Conservation (phyloP, 2,329 filamentous ascomycete species). For the Phaeosphaeriaceae sp. region DNA sequence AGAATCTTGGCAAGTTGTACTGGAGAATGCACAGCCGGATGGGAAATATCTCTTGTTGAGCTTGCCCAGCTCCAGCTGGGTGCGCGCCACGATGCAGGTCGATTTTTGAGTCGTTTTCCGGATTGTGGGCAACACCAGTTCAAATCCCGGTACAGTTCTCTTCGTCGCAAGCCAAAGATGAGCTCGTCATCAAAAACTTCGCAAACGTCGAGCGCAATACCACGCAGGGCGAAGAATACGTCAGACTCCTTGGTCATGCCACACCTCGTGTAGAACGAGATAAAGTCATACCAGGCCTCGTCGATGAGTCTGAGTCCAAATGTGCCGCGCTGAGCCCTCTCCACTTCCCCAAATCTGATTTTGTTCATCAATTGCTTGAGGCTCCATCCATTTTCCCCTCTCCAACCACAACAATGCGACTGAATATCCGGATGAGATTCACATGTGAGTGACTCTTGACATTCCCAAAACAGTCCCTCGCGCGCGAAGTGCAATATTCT, state of each 20-base stretch:
- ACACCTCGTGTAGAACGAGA: conserved; percentile 1
- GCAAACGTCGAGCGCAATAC: conserved; percentile 4
- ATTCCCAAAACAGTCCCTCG: conserved; percentile 19
- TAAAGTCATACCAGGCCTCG: not conserved
- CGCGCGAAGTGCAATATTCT: conserved; percentile 20
- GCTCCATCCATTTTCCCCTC: not conserved
- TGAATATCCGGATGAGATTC: not conserved
- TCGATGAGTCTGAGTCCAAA: not conserved
- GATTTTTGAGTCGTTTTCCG: not conserved
- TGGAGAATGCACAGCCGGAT: not conserved
- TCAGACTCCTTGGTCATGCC: conserved; percentile 10
- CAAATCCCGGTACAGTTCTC: not conserved
- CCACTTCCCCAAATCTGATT: not conserved
- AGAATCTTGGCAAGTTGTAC: not conserved
- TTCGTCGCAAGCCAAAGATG: conserved; percentile 13
- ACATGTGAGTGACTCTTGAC: conserved; percentile 1
- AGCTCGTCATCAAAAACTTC: conserved; percentile 1
- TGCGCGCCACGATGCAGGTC: not conserved
- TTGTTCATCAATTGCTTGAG: not conserved
- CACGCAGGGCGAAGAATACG: conserved; percentile 11
- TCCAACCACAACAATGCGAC: not conserved
- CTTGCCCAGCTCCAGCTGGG: conserved; percentile 5
- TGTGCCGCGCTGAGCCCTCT: too few relatives aligned
- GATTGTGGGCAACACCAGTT: conserved; percentile 7
- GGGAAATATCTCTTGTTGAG: not conserved